Evolutionary conservation across 2,329 filamentous ascomycete species (phyloP).

Genomic region (Incumbomyces delicatus): DNA sequence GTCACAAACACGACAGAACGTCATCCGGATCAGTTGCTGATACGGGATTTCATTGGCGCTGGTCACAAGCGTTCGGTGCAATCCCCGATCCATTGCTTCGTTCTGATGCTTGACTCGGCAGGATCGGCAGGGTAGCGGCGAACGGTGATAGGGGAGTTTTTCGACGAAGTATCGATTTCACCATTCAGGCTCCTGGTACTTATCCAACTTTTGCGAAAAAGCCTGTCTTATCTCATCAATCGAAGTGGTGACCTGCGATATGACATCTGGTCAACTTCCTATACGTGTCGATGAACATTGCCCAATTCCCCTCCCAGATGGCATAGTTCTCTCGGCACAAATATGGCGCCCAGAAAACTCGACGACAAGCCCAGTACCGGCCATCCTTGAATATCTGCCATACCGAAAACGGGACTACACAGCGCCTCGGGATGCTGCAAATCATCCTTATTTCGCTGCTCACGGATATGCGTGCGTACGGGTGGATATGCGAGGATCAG

Average conservation of each 20-base stretch:
- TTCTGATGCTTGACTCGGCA: too few species aligned
- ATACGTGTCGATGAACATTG: slow-evolving; percentile 8
- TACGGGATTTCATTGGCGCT: too few species aligned
- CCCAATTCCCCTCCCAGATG: slow-evolving; percentile 5
- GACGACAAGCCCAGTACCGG: slow-evolving; percentile 1
- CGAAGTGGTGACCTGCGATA: slow-evolving; percentile 24
- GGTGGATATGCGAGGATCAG: slow-evolving; percentile 10
- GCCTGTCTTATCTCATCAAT: too few species aligned
- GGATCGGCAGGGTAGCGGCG: too few species aligned
- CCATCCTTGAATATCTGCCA: slow-evolving; percentile 11
- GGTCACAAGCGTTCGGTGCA: too few species aligned
- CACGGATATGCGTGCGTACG: slow-evolving; percentile 12
- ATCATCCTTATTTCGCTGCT: slow-evolving; percentile 8
- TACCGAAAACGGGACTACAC: slow-evolving; percentile 10
- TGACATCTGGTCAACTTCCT: slow-evolving; percentile 2
- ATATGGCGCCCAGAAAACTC: slow-evolving; percentile 9
- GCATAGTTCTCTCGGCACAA: slow-evolving; percentile 1
- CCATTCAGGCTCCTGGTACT: too few species aligned
- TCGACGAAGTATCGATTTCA: too few species aligned
- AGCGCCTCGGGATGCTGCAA: slow-evolving; percentile 7
- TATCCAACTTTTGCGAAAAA: too few species aligned
- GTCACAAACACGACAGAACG: too few species aligned
- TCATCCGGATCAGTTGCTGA: too few species aligned
- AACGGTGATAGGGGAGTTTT: too few species aligned
- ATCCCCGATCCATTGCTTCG: too few species aligned